These are phyloP conservation scores for Venturia carpophila DNA, from an alignment of 2,329 filamentous ascomycete species.

Conservation along the genomic window DNA sequence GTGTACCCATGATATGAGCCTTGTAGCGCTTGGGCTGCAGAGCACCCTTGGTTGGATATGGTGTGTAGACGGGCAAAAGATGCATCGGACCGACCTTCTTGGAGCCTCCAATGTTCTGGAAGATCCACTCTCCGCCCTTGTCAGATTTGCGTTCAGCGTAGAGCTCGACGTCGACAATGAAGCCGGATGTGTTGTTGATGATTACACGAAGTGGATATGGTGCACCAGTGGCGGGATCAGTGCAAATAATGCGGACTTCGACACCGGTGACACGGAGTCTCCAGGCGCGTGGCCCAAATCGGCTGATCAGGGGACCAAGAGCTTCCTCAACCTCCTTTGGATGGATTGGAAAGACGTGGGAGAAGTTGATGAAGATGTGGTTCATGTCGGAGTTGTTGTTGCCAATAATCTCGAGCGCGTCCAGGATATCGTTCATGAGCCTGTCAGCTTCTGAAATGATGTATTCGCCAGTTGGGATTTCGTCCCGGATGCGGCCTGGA, in stretches of 20 bases:
- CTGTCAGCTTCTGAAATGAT: slow-evolving; percentile 95
- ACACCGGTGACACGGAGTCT: slow-evolving; percentile 92
- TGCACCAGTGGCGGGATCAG: slow-evolving; percentile 72
- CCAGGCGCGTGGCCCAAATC: slow-evolving; percentile 92
- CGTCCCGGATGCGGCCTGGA: slow-evolving; percentile 86
- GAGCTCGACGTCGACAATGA: slow-evolving; percentile 94
- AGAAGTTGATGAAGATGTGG: slow-evolving; percentile 99
- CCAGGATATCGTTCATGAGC: slow-evolving; percentile 94
- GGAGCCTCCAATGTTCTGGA: slow-evolving; percentile 93
- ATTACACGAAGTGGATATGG: slow-evolving; percentile 91
- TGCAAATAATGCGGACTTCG: slow-evolving; percentile 98
- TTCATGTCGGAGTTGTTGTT: slow-evolving; percentile 99
- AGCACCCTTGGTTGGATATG: slow-evolving; percentile 97
- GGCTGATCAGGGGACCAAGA: slow-evolving; percentile 88
- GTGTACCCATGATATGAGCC: slow-evolving; percentile 97
- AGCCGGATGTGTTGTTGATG: slow-evolving; percentile 97
- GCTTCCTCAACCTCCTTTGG: slow-evolving; percentile 87
- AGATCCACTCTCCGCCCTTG: slow-evolving; percentile 88
- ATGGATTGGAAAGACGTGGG: slow-evolving; percentile 85
- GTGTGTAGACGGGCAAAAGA: slow-evolving; percentile 78
- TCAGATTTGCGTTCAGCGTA: slow-evolving; percentile 97
- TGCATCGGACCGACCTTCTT: slow-evolving; percentile 96
- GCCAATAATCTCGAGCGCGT: slow-evolving; percentile 95
- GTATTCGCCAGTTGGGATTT: slow-evolving; percentile 98
- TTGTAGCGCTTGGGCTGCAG: slow-evolving; percentile 99